Evolutionary conservation across 306 rosid species (phyloP).

Genomic region (Prunus campanulata): DNA sequence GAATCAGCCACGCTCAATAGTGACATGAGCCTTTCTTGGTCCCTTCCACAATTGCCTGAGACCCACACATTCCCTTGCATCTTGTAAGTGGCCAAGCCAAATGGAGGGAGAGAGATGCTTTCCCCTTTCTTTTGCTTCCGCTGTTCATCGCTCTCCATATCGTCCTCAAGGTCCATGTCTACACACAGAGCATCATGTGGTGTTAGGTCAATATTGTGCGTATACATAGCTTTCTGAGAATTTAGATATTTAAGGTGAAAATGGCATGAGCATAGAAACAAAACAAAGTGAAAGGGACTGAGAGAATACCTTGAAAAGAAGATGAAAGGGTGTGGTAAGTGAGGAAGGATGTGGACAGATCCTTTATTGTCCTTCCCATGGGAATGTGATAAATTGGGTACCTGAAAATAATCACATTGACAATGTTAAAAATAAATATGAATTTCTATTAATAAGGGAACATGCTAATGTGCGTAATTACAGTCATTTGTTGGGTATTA

Average conservation of each 20-base stretch:
- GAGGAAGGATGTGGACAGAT: constrained; percentile 86
- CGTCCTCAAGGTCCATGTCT: constrained; percentile 72
- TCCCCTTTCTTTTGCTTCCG: constrained; percentile 65
- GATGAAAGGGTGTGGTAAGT: constrained; percentile 95
- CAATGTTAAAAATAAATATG: background rate
- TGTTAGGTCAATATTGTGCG: background rate
- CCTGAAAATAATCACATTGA: constrained; percentile 48
- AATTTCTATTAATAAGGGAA: background rate
- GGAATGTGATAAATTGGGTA: constrained; percentile 98
- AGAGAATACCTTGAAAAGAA: constrained; percentile 78
- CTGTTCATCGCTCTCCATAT: constrained; percentile 23
- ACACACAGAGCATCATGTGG: constrained; percentile 17
- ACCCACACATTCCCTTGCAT: constrained; percentile 88
- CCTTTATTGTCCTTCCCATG: constrained; percentile 92
- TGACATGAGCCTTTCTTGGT: constrained; percentile 64
- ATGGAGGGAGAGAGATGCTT: constrained; percentile 58
- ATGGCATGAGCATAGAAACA: background rate
- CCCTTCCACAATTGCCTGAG: constrained; percentile 73
- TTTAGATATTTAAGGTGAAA: background rate
- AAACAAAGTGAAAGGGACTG: background rate
- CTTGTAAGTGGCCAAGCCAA: constrained; percentile 92
- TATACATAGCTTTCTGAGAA: background rate
- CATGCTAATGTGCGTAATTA: background rate
- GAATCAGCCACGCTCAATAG: constrained; percentile 87
- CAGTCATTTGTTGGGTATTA: background rate